phyloP scores from a whole-genome alignment of 2,329 filamentous ascomycete genomes.

The Xylariaceae sp. region DNA sequence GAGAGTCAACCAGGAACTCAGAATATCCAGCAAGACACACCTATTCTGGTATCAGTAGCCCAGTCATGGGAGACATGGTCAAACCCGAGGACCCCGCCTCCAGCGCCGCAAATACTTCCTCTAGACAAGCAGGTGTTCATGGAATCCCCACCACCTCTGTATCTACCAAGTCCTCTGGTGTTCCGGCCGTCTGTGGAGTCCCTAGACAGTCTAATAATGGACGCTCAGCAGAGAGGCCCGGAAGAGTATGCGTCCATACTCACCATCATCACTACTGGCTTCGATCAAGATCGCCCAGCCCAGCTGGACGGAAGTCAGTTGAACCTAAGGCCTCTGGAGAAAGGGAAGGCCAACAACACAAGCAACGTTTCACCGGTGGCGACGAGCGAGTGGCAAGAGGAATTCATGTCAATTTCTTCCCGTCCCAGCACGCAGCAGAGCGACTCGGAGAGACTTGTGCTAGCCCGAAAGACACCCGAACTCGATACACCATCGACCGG shows the following conservation, averaged over 20 bases:
- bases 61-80: not conserved
- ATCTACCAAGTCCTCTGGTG: no score
- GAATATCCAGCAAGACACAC: slow-evolving; percentile 8
- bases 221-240: slow-evolving; percentile 10
- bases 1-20: slow-evolving; percentile 7
- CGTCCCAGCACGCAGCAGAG: slow-evolving; percentile 27
- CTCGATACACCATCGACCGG: slow-evolving; percentile 25
- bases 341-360: slow-evolving; percentile 3
- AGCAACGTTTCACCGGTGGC: slow-evolving; percentile 8
- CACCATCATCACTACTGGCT: slow-evolving; percentile 61
- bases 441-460: slow-evolving; percentile 26
- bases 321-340: not conserved
- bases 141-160: no score
- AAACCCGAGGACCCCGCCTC: no score
- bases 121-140: no score
- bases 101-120: no score
- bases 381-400: slow-evolving; percentile 8
- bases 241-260: slow-evolving; percentile 47
- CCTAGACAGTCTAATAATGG: not conserved
- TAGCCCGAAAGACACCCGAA: slow-evolving; percentile 23
- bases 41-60: not conserved
- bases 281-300: slow-evolving; percentile 31
- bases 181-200: no score
- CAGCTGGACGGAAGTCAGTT: slow-evolving; percentile 8
- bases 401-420: slow-evolving; percentile 25